Conservation (phyloP, 352 stramenopile genomes). For the Globisporangium paddicum region DNA sequence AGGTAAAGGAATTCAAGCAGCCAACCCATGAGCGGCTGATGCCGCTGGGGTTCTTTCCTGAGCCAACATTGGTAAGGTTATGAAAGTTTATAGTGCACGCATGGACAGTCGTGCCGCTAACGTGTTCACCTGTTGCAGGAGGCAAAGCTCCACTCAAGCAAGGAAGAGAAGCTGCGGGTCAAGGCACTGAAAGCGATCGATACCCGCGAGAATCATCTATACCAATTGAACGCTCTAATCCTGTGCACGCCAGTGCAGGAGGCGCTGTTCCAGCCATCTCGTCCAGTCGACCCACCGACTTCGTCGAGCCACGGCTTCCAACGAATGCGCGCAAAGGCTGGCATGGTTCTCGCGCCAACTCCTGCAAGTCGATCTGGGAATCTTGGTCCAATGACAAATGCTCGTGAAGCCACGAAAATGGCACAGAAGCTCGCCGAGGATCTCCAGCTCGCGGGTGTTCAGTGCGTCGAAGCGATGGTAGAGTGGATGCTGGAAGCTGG, state of each 20-base stretch:
- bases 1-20: constrained; percentile 9
- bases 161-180: constrained; percentile 67
- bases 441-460: constrained; percentile 57
- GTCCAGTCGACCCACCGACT: constrained; percentile 25
- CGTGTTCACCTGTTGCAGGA: constrained; percentile 12
- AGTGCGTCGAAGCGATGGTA: constrained; percentile 72
- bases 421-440: constrained; percentile 63
- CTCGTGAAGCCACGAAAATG: constrained; percentile 61
- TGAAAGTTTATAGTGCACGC: no score
- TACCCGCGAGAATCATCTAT: constrained; percentile 55
- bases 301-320: constrained; percentile 20
- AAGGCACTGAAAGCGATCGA: constrained; percentile 70
- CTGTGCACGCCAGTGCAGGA: constrained; percentile 64
- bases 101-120: neutral
- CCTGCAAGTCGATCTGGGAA: constrained; percentile 11
- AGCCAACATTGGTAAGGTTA: constrained; percentile 14
- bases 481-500: constrained; percentile 81
- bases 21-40: constrained; percentile 18
- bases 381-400: constrained; percentile 48
- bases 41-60: constrained; percentile 25
- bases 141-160: constrained; percentile 21
- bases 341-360: constrained; percentile 33
- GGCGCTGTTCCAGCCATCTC: constrained; percentile 42
- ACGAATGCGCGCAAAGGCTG: constrained; percentile 35
- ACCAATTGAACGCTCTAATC: constrained; percentile 67